These are phyloP conservation scores for Anaeromyces robustus DNA, from an alignment of 192 early-diverging fungal genomes.

Conservation along the genomic window DNA sequence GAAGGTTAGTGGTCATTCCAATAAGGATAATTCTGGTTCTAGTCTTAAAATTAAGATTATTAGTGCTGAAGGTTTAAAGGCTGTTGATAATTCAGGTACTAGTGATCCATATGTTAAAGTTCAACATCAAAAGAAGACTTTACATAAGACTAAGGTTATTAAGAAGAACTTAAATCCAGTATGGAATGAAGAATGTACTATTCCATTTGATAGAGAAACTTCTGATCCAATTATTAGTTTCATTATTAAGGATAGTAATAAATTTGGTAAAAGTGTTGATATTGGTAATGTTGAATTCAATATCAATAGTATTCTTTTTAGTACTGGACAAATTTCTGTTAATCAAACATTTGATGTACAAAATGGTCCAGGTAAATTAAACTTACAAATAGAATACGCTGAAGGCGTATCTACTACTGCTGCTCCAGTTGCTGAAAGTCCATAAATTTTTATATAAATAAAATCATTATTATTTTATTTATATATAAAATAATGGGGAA, in stretches of 20 bases:
- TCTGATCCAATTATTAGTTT: background rate
- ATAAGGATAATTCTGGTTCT: constrained; percentile 4
- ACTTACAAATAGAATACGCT: background rate
- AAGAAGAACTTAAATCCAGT: constrained; percentile 61
- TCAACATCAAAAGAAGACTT: constrained; percentile 32
- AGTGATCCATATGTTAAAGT: constrained; percentile 59
- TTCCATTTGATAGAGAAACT: constrained; percentile 12
- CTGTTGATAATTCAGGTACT: constrained; percentile 36
- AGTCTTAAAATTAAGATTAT: constrained; percentile 17
- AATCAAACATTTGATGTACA: background rate
- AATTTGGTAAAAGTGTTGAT: constrained; percentile 29
- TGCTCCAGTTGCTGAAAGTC: background rate
- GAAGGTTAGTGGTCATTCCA: constrained; percentile 2
- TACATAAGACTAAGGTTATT: constrained; percentile 45
- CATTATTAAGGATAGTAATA: background rate
- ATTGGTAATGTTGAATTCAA: constrained; percentile 43
- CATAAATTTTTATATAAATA: background rate
- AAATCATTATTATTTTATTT: no score
- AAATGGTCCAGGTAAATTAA: background rate
- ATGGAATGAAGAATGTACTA: constrained; percentile 45
- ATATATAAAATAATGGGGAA: no score
- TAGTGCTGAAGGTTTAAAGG: constrained; percentile 28
- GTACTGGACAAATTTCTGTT: background rate
- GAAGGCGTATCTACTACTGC: background rate
- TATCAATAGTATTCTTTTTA: constrained; percentile 7